Evolutionary conservation across 169 alveolate species (phyloP).

Genomic region (Eimeria maxima): DNA sequence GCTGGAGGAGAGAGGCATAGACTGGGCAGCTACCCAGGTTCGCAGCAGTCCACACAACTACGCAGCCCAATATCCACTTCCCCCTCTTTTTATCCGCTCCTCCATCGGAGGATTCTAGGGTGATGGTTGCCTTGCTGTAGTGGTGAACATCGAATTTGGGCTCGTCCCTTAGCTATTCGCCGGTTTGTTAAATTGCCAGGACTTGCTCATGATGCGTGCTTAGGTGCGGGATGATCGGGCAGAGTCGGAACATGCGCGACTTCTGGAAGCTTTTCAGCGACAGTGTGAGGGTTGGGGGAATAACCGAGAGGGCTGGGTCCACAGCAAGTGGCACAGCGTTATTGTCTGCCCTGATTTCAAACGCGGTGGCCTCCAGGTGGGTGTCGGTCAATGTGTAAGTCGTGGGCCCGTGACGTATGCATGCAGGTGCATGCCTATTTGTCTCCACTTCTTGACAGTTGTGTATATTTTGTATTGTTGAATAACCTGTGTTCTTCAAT

Average conservation of each 20-base stretch:
- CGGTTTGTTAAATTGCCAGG: background rate
- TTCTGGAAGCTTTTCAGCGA: slow-evolving; percentile 83
- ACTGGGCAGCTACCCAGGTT: slow-evolving; percentile 87
- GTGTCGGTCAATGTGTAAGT: slow-evolving; percentile 15
- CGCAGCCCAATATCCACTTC: background rate
- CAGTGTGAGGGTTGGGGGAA: slow-evolving; percentile 88
- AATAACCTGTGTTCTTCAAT: background rate
- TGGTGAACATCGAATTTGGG: background rate
- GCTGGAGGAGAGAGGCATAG: slow-evolving; percentile 83
- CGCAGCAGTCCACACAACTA: background rate
- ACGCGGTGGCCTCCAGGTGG: slow-evolving; percentile 86
- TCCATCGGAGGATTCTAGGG: background rate
- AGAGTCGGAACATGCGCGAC: slow-evolving; percentile 82
- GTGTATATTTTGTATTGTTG: background rate
- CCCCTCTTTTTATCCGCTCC: background rate
- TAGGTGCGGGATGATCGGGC: slow-evolving; percentile 87
- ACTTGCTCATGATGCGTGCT: background rate
- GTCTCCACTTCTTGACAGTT: background rate
- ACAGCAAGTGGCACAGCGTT: slow-evolving; percentile 86
- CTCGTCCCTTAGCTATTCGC: background rate
- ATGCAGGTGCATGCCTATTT: background rate
- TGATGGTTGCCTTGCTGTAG: background rate
- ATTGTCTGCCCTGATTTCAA: slow-evolving; percentile 88
- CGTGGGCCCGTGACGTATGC: background rate
- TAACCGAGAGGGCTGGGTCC: slow-evolving; percentile 89